phyloP scores from a whole-genome alignment of 164 flowering plant species.

The Aristolochia californica region DNA sequence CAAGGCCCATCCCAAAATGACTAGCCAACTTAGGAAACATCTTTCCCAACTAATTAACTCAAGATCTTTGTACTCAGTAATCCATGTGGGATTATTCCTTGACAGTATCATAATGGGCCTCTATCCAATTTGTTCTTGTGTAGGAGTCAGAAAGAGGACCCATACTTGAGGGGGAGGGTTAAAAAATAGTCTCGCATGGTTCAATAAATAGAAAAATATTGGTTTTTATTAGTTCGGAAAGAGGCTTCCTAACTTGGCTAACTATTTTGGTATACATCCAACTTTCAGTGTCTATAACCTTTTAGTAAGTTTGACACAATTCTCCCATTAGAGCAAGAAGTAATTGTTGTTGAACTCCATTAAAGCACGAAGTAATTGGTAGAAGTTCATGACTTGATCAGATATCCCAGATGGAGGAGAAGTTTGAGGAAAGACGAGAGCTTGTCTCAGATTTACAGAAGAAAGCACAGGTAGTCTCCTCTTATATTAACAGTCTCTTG shows the following conservation, averaged over 20 bases:
- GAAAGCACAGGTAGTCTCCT: conserved; percentile 43
- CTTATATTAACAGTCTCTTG: neutral
- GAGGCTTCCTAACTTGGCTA: neutral
- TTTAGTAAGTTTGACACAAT: neutral
- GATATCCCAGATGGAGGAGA: conserved; percentile 50
- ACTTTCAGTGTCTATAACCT: neutral
- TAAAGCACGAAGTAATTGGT: neutral
- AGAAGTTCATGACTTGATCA: conserved; percentile 7
- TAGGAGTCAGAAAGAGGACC: too few species aligned
- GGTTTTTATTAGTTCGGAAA: neutral
- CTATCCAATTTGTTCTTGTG: too few species aligned
- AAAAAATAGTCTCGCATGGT: too few species aligned
- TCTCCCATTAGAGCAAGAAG: neutral
- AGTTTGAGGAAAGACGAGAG: conserved; percentile 29
- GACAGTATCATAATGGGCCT: too few species aligned
- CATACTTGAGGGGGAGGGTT: too few species aligned
- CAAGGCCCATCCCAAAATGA: too few species aligned
- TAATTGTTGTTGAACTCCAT: neutral
- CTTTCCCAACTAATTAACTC: too few species aligned
- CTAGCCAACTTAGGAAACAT: too few species aligned
- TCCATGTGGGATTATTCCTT: too few species aligned
- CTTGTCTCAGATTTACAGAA: conserved; percentile 45
- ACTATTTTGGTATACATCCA: neutral
- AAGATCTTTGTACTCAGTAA: too few species aligned
- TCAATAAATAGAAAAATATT: too few species aligned